Conservation (phyloP, 257 asterid species). For the Echites panduratus region DNA sequence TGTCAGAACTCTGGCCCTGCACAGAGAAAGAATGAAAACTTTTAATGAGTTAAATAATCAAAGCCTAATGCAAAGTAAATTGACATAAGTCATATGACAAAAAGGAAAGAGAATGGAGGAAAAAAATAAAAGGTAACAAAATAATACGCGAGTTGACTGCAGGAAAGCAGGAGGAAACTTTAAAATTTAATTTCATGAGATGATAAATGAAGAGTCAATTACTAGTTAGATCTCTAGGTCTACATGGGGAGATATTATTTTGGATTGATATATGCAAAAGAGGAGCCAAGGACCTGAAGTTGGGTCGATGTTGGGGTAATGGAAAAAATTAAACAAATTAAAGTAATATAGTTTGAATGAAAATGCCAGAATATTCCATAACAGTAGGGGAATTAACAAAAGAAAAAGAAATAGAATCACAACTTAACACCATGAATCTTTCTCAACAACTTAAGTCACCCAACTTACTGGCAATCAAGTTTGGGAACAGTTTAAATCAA, state of each 20-base stretch:
- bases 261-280: background rate
- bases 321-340: background rate
- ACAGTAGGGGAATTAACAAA: background rate
- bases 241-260: background rate
- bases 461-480: background rate
- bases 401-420: background rate
- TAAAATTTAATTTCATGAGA: background rate
- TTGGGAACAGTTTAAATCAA: background rate
- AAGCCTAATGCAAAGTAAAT: background rate
- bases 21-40: slow-evolving; percentile 5
- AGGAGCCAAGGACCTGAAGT: background rate
- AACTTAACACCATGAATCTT: too few relatives aligned
- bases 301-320: background rate
- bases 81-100: background rate
- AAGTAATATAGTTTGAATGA: background rate
- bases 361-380: background rate
- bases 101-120: background rate
- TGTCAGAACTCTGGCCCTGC: slow-evolving; percentile 14
- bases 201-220: background rate
- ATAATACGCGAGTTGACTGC: background rate
- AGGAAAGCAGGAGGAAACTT: background rate
- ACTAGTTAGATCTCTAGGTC: background rate
- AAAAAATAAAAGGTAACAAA: background rate
- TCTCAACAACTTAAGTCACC: background rate
- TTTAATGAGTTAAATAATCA: background rate